Evolutionary conservation across 2,329 filamentous ascomycete genomes (phyloP).

Genomic region (Epichloe aotearoae): DNA sequence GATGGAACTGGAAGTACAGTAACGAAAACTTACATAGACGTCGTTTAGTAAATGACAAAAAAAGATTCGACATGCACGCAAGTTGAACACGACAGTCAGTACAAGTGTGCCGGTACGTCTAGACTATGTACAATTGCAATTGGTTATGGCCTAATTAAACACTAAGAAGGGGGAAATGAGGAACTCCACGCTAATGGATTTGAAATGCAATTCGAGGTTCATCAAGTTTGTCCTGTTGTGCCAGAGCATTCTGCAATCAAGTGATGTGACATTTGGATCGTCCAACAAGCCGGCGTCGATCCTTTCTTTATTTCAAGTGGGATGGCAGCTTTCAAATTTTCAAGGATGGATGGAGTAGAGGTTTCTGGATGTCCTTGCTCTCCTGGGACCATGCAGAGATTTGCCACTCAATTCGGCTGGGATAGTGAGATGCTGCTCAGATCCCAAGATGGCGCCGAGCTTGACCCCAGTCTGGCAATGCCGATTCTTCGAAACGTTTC

Average conservation of each 20-base stretch:
- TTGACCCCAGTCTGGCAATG: neutral
- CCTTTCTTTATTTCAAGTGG: no score
- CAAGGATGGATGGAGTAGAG: neutral
- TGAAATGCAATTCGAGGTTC: neutral
- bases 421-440: neutral
- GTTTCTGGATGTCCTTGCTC: neutral
- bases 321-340: neutral
- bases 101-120: no score
- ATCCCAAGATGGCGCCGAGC: neutral
- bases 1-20: conserved; percentile 14
- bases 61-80: neutral
- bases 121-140: neutral
- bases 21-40: conserved; percentile 11
- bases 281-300: neutral
- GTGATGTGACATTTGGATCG: neutral
- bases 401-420: neutral
- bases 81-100: neutral
- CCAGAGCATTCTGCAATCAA: neutral
- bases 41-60: neutral
- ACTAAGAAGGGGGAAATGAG: neutral
- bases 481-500: neutral
- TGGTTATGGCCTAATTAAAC: neutral
- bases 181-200: conserved; percentile 4
- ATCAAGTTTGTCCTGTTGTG: neutral
- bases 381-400: neutral